Evolutionary conservation across 164 flowering plant genomes (phyloP).

Genomic region (Cinnamomum chago): DNA sequence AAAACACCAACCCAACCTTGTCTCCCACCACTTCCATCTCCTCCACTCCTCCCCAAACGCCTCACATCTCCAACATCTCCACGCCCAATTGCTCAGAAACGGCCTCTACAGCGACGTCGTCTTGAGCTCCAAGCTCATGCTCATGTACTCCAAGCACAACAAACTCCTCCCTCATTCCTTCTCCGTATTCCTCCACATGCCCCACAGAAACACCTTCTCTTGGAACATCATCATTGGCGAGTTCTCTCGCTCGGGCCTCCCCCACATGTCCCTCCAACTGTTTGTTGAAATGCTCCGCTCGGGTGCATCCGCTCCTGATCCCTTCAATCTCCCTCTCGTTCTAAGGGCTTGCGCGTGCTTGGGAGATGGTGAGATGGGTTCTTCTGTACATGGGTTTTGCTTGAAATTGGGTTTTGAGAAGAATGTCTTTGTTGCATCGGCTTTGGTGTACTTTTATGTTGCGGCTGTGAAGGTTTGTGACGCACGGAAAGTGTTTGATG

Average conservation of each 20-base stretch:
- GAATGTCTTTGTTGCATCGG: constrained; percentile 23
- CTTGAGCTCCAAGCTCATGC: constrained; percentile 20
- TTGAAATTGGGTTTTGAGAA: constrained; percentile 12
- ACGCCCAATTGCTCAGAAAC: constrained; percentile 15
- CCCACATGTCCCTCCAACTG: constrained; percentile 1
- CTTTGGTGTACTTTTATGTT: constrained; percentile 18
- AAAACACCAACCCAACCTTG: not conserved
- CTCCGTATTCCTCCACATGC: constrained; percentile 23
- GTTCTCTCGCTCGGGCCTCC: constrained; percentile 12
- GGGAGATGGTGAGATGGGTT: constrained; percentile 3
- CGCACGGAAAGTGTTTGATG: constrained; percentile 17
- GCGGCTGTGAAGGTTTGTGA: not conserved
- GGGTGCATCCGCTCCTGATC: constrained; percentile 8
- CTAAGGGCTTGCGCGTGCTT: constrained; percentile 15
- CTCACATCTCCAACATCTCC: constrained; percentile 11
- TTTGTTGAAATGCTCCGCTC: constrained; percentile 12
- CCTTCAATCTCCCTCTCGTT: constrained; percentile 16
- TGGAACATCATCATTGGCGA: constrained; percentile 29
- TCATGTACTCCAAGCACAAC: constrained; percentile 20
- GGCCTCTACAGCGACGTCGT: constrained; percentile 17
- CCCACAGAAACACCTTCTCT: constrained; percentile 19
- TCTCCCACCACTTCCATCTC: constrained; percentile 19
- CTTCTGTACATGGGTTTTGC: constrained; percentile 14
- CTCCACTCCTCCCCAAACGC: constrained; percentile 16
- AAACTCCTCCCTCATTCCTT: constrained; percentile 12